Conservation (phyloP, 768 basidiomycete genomes). For the Lepiota subincarnata region DNA sequence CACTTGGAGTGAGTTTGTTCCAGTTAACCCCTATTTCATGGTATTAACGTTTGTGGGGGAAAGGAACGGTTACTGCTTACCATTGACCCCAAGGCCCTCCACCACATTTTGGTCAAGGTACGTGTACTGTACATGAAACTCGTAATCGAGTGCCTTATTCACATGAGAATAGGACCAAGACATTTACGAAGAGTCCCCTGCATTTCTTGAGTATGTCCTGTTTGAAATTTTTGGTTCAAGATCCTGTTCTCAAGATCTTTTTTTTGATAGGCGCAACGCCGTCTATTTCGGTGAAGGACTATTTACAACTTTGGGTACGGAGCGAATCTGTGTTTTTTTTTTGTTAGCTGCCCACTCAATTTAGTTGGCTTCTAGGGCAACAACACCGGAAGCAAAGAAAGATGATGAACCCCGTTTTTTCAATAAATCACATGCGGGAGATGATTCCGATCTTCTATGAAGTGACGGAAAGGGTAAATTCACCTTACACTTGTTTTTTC, state of each 20-base stretch:
- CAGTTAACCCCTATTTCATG: not conserved
- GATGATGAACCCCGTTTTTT: conserved; percentile 34
- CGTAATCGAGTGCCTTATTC: not conserved
- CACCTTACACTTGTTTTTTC: not conserved
- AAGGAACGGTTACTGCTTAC: not conserved
- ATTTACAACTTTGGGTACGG: conserved; percentile 20
- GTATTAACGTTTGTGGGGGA: not conserved
- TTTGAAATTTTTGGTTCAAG: not conserved
- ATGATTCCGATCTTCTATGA: conserved; percentile 36
- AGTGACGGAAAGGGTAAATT: conserved; percentile 27
- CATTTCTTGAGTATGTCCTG: conserved; percentile 21
- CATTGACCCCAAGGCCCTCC: conserved; percentile 41
- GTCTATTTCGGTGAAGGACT: conserved; percentile 21
- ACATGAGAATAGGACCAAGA: conserved; percentile 24
- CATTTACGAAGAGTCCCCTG: conserved; percentile 22
- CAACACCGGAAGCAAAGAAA: conserved; percentile 26
- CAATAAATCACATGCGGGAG: conserved; percentile 27
- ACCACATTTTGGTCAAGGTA: conserved; percentile 43
- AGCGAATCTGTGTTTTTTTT: not conserved
- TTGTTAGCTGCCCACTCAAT: not conserved
- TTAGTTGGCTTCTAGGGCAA: conserved; percentile 2
- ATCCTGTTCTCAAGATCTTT: too few relatives aligned
- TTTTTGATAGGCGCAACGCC: conserved; percentile 13
- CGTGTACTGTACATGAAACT: not conserved
- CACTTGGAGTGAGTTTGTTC: conserved; percentile 26